Conservation (phyloP, 1,284 basidiomycete species). For the Ceratobasidium sp. region DNA sequence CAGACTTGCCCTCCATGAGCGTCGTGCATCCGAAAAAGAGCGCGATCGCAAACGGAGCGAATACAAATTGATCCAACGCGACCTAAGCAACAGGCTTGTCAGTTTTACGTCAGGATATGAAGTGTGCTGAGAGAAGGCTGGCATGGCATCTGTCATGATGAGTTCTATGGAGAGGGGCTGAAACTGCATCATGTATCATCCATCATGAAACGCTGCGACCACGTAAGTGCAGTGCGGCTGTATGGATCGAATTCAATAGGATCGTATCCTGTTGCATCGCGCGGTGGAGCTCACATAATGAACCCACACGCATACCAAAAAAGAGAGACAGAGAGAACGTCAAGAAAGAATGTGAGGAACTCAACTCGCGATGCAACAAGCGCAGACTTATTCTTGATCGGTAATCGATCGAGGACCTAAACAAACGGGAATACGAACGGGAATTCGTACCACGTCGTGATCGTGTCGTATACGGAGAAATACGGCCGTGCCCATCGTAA, state of each 20-base stretch:
- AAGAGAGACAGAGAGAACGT: neutral
- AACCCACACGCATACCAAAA: neutral
- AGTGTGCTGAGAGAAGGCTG: neutral
- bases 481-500: too few species aligned
- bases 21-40: slow-evolving; percentile 63
- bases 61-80: slow-evolving; percentile 60
- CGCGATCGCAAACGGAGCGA: slow-evolving; percentile 58
- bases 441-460: too few species aligned
- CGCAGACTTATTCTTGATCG: slow-evolving; percentile 43
- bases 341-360: too few species aligned
- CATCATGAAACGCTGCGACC: too few species aligned
- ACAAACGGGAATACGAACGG: slow-evolving; percentile 14
- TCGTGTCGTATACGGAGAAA: neutral
- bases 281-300: too few species aligned
- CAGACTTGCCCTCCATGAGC: slow-evolving; percentile 59
- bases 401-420: slow-evolving; percentile 33
- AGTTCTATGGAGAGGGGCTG: neutral
- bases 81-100: slow-evolving; percentile 45
- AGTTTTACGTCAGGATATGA: neutral
- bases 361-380: slow-evolving; percentile 37
- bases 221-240: too few species aligned
- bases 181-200: too few species aligned
- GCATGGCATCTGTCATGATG: slow-evolving; percentile 10
- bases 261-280: too few species aligned
- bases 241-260: too few species aligned